Conservation (phyloP, 208 protist species). For the Acanthamoeba triangularis region DNA sequence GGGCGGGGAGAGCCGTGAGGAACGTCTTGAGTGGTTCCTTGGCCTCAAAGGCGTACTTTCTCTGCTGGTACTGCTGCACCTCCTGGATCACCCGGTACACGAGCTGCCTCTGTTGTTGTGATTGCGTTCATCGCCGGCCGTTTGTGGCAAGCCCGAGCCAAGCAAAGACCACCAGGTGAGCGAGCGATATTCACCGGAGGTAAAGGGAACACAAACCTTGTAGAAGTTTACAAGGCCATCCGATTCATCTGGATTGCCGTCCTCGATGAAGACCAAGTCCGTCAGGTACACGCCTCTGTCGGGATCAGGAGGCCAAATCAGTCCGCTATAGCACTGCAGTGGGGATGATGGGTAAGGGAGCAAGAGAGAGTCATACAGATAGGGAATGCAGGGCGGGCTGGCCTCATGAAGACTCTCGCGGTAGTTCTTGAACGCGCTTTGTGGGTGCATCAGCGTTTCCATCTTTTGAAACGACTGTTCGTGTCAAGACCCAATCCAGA, state of each 20-base stretch:
- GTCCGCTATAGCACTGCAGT: neutral
- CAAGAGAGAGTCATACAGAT: slow-evolving; percentile 72
- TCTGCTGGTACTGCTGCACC: slow-evolving; percentile 78
- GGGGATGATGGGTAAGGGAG: neutral
- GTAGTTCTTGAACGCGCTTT: slow-evolving; percentile 81
- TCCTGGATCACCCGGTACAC: slow-evolving; percentile 76
- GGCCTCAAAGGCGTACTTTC: slow-evolving; percentile 57
- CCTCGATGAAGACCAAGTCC: slow-evolving; percentile 90
- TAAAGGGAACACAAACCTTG: slow-evolving; percentile 5
- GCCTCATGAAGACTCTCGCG: slow-evolving; percentile 78
- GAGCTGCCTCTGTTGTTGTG: slow-evolving; percentile 44
- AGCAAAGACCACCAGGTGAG: too few relatives aligned
- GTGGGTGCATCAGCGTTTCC: slow-evolving; percentile 78
- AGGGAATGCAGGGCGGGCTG: slow-evolving; percentile 82
- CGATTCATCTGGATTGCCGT: slow-evolving; percentile 84
- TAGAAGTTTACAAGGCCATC: slow-evolving; percentile 78
- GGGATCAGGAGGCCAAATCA: neutral
- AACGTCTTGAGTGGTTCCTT: slow-evolving; percentile 74
- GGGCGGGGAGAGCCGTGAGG: slow-evolving; percentile 46
- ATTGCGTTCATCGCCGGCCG: neutral
- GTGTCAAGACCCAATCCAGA: neutral
- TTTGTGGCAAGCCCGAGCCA: neutral
- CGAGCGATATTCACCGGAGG: neutral
- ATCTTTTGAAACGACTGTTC: slow-evolving; percentile 70
- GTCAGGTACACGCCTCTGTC: slow-evolving; percentile 84